Base-by-base conservation (phyloP, 129 eudicot genomes). In the Glebionis coronaria region DNA sequence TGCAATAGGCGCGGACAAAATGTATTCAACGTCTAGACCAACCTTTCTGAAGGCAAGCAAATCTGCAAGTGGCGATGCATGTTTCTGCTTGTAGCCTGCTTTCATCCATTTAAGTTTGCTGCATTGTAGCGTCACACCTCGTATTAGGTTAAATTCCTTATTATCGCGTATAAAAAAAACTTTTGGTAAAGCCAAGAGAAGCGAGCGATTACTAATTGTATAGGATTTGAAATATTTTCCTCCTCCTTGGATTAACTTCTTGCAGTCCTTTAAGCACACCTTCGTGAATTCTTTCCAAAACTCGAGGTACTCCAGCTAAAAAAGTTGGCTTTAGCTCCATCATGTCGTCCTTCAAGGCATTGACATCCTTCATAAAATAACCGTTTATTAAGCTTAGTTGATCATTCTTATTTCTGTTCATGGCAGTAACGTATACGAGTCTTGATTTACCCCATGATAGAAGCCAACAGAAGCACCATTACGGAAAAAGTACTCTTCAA, bases 271-370 rank as follows among this genome's bases (percentile, higher is more conserved):
- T 86, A 20, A 89, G 79, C 40, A 94, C 83, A 56, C 97, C 99
- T 94, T 94, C 97, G 21, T 87, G 96, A 9, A 90, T 81, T 70
- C 87, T 81, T 67, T 94, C 99, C 71, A 86, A 78, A 61, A 94
- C 99, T 82, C 97, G 73, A 65, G 99, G 99, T 23, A 94, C 99
- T 38, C 88, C 99, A 38, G 99, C 99, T 77, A 94, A 80, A 81
- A 94, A 87, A 0, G 99, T 94, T 67, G 99, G 99, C 76, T 87
- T 90, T 76, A 94, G 65, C 83, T 94, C 99, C 86, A 83, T 15
- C 74, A 94, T 23, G 82, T 94, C 99, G 3, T 94, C 97, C 61
- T 65, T 79, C 35, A 94, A 23, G 14, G 78, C 99, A 67, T 94
- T 81, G 44, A 94, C 82, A 61, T 84, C 80, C 99, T 94, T 79